Evolutionary conservation across 495 filamentous ascomycete genomes (phyloP).

Genomic region (Neurospora sp.): DNA sequence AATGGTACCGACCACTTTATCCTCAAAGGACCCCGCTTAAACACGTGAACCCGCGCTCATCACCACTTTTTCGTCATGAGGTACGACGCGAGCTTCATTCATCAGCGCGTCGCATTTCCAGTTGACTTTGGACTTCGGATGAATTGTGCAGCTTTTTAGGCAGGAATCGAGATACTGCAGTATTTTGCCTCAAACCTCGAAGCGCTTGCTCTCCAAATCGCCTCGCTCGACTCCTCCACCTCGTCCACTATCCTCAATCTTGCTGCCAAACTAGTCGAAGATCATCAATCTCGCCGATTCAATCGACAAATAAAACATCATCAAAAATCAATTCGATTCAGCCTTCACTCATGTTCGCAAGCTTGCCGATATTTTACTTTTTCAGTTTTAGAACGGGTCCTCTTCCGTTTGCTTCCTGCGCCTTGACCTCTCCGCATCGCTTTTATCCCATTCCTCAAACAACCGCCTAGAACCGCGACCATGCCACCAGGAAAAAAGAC

Average conservation of each 20-base stretch:
- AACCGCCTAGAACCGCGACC: not conserved
- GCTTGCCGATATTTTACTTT: not conserved
- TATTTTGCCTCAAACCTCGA: not conserved
- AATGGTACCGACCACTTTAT: not conserved
- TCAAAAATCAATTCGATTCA: not conserved
- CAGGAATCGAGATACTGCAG: not conserved
- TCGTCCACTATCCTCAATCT: not conserved
- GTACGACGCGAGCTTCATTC: not conserved
- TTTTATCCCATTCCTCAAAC: not conserved
- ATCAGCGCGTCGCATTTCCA: not conserved
- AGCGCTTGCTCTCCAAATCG: not conserved
- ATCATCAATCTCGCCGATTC: not conserved
- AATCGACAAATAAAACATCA: not conserved
- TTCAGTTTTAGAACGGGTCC: not conserved
- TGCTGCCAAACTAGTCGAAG: not conserved
- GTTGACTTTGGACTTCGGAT: not conserved
- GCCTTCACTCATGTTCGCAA: not conserved
- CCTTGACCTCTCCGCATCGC: not conserved
- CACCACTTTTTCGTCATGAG: not conserved
- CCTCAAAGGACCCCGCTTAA: not conserved
- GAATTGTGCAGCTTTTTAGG: not conserved
- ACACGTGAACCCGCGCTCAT: not conserved
- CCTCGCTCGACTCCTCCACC: not conserved
- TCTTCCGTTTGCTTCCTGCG: not conserved
- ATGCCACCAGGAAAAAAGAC: not conserved